Evolutionary conservation across 1,284 basidiomycete genomes (phyloP).

Genomic region (Schizophyllum commune): DNA sequence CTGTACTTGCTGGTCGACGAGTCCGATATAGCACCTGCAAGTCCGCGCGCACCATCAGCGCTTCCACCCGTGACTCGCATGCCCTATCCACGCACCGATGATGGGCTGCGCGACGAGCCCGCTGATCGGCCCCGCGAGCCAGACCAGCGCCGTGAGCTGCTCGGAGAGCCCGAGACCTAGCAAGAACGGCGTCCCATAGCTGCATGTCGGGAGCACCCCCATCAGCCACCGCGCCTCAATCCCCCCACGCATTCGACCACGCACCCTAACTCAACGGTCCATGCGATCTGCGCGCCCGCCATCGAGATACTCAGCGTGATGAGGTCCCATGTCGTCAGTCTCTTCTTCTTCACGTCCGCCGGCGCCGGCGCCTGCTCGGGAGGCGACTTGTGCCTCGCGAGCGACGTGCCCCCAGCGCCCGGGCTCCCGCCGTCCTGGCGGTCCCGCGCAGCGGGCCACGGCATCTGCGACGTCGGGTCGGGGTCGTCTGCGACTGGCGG

Average conservation of each 20-base stretch:
- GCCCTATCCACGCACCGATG: slow-evolving; percentile 54
- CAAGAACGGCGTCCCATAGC: slow-evolving; percentile 93
- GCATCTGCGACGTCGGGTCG: slow-evolving; percentile 64
- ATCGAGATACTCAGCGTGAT: slow-evolving; percentile 76
- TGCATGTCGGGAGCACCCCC: slow-evolving; percentile 21
- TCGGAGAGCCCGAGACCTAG: slow-evolving; percentile 86
- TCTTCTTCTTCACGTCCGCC: slow-evolving; percentile 14
- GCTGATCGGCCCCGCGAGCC: slow-evolving; percentile 94
- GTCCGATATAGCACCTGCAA: slow-evolving; percentile 84
- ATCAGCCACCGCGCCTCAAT: slow-evolving; percentile 2
- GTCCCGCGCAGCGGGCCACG: slow-evolving; percentile 58
- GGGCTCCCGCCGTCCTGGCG: slow-evolving; percentile 15
- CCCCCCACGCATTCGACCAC: slow-evolving; percentile 17
- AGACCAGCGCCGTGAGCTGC: slow-evolving; percentile 88
- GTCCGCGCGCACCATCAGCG: slow-evolving; percentile 20
- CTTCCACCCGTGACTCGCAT: slow-evolving; percentile 14
- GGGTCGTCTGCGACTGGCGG: slow-evolving; percentile 54
- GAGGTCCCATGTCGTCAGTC: slow-evolving; percentile 64
- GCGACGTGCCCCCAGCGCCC: slow-evolving; percentile 2
- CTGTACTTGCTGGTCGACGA: slow-evolving; percentile 84
- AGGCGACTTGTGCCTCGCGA: slow-evolving; percentile 14
- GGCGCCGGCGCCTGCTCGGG: slow-evolving; percentile 16
- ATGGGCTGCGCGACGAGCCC: slow-evolving; percentile 93
- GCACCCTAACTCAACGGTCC: slow-evolving; percentile 87
- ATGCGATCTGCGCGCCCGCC: slow-evolving; percentile 88